phyloP scores from a whole-genome alignment of 441 rosid species.

The Aquilaria agallochum region DNA sequence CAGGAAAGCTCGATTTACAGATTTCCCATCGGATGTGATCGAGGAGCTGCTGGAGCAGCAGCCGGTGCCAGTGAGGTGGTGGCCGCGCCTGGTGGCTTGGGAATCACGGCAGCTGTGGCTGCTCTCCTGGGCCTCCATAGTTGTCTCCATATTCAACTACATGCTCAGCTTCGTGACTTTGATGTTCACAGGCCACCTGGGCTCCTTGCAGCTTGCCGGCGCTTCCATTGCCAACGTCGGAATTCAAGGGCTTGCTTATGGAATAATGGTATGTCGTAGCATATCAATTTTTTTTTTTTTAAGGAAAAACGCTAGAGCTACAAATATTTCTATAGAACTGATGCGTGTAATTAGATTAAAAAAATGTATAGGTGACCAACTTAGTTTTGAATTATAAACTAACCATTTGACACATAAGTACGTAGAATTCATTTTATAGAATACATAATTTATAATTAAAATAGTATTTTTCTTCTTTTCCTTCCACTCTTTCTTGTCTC shows the following conservation, averaged over 20 bases:
- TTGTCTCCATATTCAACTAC: slow-evolving; percentile 59
- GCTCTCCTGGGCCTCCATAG: slow-evolving; percentile 68
- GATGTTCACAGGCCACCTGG: slow-evolving; percentile 72
- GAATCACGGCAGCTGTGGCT: slow-evolving; percentile 76
- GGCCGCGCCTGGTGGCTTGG: slow-evolving; percentile 60
- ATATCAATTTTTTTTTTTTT: background rate
- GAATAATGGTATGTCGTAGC: slow-evolving; percentile 60
- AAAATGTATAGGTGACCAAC: too few species aligned
- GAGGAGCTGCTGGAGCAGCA: slow-evolving; percentile 52
- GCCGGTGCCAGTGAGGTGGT: slow-evolving; percentile 44
- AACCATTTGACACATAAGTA: too few species aligned
- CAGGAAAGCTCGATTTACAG: slow-evolving; percentile 42
- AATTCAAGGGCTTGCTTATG: slow-evolving; percentile 87
- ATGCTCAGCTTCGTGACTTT: slow-evolving; percentile 78
- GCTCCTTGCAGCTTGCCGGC: slow-evolving; percentile 72
- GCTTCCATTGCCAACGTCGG: slow-evolving; percentile 87
- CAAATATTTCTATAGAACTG: too few species aligned
- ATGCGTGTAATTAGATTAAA: too few species aligned
- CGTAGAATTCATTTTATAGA: too few species aligned
- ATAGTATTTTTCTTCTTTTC: too few species aligned
- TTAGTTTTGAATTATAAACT: too few species aligned
- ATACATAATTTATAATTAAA: too few species aligned
- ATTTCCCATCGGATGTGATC: slow-evolving; percentile 47
- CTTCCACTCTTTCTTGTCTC: background rate
- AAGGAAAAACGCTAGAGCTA: too few species aligned